Evolutionary conservation across 1,284 basidiomycete genomes (phyloP).

Genomic region (Rhodotorula glutinis): DNA sequence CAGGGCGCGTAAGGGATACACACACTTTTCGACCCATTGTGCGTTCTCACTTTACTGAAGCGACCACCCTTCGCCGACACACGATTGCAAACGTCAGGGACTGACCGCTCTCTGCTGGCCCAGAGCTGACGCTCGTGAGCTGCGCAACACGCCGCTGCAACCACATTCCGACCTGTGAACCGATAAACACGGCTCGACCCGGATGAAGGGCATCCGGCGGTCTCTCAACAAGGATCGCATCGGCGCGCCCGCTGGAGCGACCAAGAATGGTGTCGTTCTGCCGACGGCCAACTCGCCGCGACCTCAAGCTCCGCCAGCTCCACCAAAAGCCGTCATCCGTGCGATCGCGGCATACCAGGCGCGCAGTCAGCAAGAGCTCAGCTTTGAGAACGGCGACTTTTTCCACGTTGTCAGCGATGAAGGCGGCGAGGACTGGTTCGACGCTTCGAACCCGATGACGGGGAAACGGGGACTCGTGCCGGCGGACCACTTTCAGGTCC

Average conservation of each 20-base stretch:
- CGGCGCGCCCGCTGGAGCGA: slow-evolving; percentile 24
- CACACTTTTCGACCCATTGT: background rate
- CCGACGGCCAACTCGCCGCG: slow-evolving; percentile 11
- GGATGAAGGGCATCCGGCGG: slow-evolving; percentile 40
- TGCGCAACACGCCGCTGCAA: too few relatives aligned
- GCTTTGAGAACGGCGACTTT: slow-evolving; percentile 93
- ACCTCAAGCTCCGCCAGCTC: slow-evolving; percentile 50
- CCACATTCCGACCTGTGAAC: too few relatives aligned
- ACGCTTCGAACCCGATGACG: slow-evolving; percentile 68
- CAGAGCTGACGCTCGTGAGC: too few relatives aligned
- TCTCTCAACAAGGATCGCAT: slow-evolving; percentile 42
- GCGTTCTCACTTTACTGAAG: background rate
- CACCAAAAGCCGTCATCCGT: slow-evolving; percentile 93
- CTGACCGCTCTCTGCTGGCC: too few relatives aligned
- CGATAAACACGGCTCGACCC: too few relatives aligned
- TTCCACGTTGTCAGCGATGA: slow-evolving; percentile 87
- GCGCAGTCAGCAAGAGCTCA: slow-evolving; percentile 76
- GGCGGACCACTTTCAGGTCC: slow-evolving; percentile 71
- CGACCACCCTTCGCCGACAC: too few relatives aligned
- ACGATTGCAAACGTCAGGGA: too few relatives aligned
- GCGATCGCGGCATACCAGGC: slow-evolving; percentile 70
- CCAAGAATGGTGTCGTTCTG: slow-evolving; percentile 7
- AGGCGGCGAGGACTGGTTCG: slow-evolving; percentile 52
- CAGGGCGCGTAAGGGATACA: too few relatives aligned
- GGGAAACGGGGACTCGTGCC: slow-evolving; percentile 90